Evolutionary conservation across 768 basidiomycete genomes (phyloP).

Genomic region (Tulasnella sp.): DNA sequence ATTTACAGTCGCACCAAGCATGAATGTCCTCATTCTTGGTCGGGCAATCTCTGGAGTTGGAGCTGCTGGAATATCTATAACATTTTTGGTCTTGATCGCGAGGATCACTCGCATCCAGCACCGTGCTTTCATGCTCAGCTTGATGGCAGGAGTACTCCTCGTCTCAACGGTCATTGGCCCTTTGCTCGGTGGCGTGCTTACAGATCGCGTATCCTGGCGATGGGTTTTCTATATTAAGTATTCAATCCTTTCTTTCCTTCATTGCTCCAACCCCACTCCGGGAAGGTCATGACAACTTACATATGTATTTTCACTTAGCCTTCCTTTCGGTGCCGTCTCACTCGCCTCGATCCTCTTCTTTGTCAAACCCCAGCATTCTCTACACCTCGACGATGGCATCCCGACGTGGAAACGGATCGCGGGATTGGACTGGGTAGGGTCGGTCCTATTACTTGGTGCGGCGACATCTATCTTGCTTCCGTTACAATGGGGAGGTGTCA

Average conservation of each 20-base stretch:
- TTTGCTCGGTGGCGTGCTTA: conserved; percentile 28
- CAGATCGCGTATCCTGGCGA: conserved; percentile 31
- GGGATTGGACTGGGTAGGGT: conserved; percentile 31
- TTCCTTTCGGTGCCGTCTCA: conserved; percentile 26
- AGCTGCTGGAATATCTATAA: conserved; percentile 29
- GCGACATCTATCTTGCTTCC: conserved; percentile 31
- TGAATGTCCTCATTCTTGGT: conserved; percentile 31
- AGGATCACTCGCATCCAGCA: conserved; percentile 23
- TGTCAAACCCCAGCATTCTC: conserved; percentile 24
- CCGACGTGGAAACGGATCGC: conserved; percentile 16
- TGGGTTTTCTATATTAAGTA: conserved; percentile 26
- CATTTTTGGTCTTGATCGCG: conserved; percentile 24
- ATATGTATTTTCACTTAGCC: conserved; percentile 9
- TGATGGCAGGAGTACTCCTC: conserved; percentile 32
- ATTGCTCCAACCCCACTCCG: too few species aligned
- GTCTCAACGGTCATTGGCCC: conserved; percentile 24
- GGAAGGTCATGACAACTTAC: too few species aligned
- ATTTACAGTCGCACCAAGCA: conserved; percentile 20
- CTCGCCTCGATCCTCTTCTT: conserved; percentile 28
- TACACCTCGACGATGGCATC: conserved; percentile 17
- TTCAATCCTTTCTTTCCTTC: neutral
- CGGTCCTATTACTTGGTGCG: conserved; percentile 26
- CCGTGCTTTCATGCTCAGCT: conserved; percentile 29
- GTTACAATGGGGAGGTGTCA: conserved; percentile 33
- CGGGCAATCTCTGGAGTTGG: conserved; percentile 38